A percentile compares a stretch with the other conserved stretches of the same genome.
Conservation (phyloP, 768 basidiomycete species). For the Naganishia friedmannii region DNA sequence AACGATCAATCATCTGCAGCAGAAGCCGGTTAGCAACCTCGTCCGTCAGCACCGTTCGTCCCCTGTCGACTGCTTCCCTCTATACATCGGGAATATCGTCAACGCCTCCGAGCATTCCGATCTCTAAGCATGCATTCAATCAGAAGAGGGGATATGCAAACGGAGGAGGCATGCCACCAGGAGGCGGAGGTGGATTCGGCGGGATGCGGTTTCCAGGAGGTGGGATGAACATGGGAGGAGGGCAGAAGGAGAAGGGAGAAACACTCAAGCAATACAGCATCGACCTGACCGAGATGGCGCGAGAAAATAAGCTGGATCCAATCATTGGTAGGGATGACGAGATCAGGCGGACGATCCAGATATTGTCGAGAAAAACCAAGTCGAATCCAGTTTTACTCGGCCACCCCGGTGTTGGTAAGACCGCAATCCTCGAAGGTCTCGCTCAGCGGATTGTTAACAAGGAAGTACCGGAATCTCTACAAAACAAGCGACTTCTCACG, state of each 20-base stretch:
- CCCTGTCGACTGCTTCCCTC: neutral
- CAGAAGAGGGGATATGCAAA: conserved; percentile 11
- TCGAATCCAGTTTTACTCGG: conserved; percentile 73
- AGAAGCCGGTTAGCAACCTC: neutral
- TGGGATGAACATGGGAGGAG: conserved; percentile 32
- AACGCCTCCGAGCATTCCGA: too few species aligned
- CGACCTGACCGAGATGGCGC: conserved; percentile 79
- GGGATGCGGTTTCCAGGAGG: conserved; percentile 46
- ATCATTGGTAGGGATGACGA: conserved; percentile 87
- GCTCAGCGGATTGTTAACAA: conserved; percentile 80
- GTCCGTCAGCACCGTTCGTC: neutral
- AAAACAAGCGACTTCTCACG: conserved; percentile 80
- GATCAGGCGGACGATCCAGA: conserved; percentile 86
- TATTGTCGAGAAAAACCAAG: conserved; percentile 82
- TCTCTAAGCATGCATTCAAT: neutral
- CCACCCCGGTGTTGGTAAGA: conserved; percentile 90
- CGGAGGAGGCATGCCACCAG: conserved; percentile 25
- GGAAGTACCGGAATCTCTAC: conserved; percentile 89
- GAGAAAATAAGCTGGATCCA: conserved; percentile 80
- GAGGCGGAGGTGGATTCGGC: conserved; percentile 23
- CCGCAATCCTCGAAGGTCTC: conserved; percentile 84
- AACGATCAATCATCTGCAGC: neutral
- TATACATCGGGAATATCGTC: neutral
- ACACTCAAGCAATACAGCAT: conserved; percentile 80
- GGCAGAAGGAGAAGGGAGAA: conserved; percentile 65